Conservation (phyloP, 352 stramenopile species). For the Globisporangium irregulare region DNA sequence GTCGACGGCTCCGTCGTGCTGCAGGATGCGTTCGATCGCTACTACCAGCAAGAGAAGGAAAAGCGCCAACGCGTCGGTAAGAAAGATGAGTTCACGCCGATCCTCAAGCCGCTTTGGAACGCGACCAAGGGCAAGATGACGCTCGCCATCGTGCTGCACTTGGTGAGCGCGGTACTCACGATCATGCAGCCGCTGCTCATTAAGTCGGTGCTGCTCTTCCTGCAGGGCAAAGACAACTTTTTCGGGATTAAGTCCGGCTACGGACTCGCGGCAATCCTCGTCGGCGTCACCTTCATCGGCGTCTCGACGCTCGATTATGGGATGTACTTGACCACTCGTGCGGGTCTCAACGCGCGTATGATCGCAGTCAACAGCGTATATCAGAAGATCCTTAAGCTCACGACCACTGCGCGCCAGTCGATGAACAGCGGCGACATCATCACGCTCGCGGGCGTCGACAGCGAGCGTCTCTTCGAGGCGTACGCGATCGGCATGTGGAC, state of each 20-base stretch:
- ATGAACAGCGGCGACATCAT: conserved; percentile 55
- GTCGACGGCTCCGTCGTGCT: conserved; percentile 34
- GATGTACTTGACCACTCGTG: conserved; percentile 45
- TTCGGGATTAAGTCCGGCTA: conserved; percentile 52
- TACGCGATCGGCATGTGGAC: conserved; percentile 44
- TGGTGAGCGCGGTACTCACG: conserved; percentile 32
- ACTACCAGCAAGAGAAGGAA: background rate
- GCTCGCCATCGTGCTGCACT: conserved; percentile 29
- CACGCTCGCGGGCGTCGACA: conserved; percentile 55
- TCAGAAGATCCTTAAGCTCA: conserved; percentile 50
- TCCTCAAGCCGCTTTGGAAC: conserved; percentile 29
- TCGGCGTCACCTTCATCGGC: conserved; percentile 30
- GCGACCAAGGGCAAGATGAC: conserved; percentile 37
- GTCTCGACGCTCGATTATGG: conserved; percentile 48
- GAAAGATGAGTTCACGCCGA: conserved; percentile 29
- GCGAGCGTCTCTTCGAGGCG: conserved; percentile 47
- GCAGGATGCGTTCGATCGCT: conserved; percentile 31
- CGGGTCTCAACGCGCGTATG: conserved; percentile 46
- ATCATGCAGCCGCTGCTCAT: conserved; percentile 55
- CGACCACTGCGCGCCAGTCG: conserved; percentile 35
- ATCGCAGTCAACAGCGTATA: conserved; percentile 61
- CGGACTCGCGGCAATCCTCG: conserved; percentile 35
- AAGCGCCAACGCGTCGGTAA: background rate
- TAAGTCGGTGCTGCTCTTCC: conserved; percentile 48
- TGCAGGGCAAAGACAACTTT: conserved; percentile 33